Conservation (phyloP, 2,329 filamentous ascomycete species). For the Coniosporium tulheliwenetii region DNA sequence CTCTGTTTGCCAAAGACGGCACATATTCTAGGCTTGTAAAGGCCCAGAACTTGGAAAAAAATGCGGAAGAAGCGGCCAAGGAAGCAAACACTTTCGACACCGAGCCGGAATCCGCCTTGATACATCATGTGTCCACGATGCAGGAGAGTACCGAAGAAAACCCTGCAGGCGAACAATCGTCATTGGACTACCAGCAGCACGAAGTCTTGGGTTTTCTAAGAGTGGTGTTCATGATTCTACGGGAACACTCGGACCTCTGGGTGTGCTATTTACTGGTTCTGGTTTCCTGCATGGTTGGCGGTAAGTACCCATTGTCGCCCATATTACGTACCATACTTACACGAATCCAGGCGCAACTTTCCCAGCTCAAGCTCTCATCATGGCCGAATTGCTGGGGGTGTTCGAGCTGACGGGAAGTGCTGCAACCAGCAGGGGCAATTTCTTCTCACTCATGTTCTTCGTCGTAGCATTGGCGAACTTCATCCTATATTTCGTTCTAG, state of each 20-base stretch:
- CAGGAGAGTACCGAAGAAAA: no score
- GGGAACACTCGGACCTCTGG: constrained; percentile 18
- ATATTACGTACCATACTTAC: no score
- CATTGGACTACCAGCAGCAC: no score
- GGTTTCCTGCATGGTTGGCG: constrained; percentile 11
- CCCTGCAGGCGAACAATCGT: no score
- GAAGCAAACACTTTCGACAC: constrained; percentile 3
- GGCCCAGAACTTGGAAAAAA: constrained; percentile 21
- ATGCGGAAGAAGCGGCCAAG: constrained; percentile 11
- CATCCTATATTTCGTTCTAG: constrained; percentile 24
- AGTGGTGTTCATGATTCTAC: constrained; percentile 17
- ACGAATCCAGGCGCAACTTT: constrained; percentile 21
- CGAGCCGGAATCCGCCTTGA: no score
- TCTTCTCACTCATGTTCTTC: background rate
- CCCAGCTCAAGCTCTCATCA: constrained; percentile 33
- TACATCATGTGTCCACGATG: no score
- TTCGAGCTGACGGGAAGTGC: constrained; percentile 26
- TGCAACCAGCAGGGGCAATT: constrained; percentile 9
- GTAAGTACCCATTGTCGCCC: constrained; percentile 3
- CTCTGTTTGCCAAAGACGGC: constrained; percentile 39
- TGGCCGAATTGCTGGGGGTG: constrained; percentile 31
- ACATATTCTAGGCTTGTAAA: constrained; percentile 17
- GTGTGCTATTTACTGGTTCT: constrained; percentile 20
- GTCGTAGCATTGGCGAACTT: constrained; percentile 1
- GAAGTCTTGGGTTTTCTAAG: no score